phyloP scores from a whole-genome alignment of 1,139 yeast species.

The Taphrina wiesneri region DNA sequence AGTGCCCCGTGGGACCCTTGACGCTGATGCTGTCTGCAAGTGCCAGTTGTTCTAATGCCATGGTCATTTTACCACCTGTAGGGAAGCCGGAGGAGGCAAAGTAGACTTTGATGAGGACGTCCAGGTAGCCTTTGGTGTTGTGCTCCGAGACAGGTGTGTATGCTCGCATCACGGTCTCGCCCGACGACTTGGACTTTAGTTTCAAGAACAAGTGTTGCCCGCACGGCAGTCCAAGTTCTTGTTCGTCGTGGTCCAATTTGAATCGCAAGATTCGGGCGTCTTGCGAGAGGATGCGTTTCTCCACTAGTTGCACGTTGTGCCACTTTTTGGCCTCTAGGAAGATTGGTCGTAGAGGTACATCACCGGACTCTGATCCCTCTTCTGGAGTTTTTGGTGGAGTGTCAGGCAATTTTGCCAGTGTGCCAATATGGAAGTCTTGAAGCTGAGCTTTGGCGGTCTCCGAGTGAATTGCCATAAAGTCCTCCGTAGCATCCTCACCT shows the following conservation, averaged over 20 bases:
- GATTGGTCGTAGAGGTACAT: slow-evolving; percentile 9
- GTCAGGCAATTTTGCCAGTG: slow-evolving; percentile 32
- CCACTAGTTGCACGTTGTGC: slow-evolving; percentile 37
- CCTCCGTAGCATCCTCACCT: slow-evolving; percentile 64
- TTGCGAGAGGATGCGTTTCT: not conserved
- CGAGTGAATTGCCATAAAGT: slow-evolving; percentile 48
- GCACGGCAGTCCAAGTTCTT: slow-evolving; percentile 71
- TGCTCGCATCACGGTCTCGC: slow-evolving; percentile 45
- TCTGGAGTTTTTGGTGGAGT: slow-evolving; percentile 25
- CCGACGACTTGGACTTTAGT: slow-evolving; percentile 38
- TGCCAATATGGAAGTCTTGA: slow-evolving; percentile 40
- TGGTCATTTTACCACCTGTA: slow-evolving; percentile 74
- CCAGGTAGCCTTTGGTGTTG: slow-evolving; percentile 36
- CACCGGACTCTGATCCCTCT: slow-evolving; percentile 13
- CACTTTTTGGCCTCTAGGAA: slow-evolving; percentile 40
- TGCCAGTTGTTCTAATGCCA: slow-evolving; percentile 56
- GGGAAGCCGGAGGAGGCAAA: slow-evolving; percentile 42
- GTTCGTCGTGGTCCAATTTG: slow-evolving; percentile 66
- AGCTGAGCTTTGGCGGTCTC: slow-evolving; percentile 41
- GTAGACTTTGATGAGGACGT: slow-evolving; percentile 37
- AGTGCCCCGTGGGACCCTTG: slow-evolving; percentile 64
- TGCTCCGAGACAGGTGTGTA: slow-evolving; percentile 54
- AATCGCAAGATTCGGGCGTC: slow-evolving; percentile 70
- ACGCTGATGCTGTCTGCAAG: slow-evolving; percentile 45
- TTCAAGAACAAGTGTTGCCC: slow-evolving; percentile 69